Evolutionary conservation across 129 eudicot species (phyloP), one percentile per base, ranked within the genome.

Genomic region (Arctium minus): DNA sequence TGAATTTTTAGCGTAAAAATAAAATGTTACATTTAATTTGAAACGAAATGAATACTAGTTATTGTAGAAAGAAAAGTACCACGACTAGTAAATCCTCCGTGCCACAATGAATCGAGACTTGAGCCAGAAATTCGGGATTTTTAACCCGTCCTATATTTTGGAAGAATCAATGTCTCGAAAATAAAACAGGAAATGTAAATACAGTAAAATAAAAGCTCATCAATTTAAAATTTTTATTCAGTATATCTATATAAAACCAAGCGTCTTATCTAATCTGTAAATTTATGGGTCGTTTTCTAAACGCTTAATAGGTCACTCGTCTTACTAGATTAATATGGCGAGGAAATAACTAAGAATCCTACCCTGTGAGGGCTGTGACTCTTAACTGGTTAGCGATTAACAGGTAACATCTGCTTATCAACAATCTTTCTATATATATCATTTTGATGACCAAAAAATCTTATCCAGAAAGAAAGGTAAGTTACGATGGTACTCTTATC

Each of bases 41-140:
- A 76, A 50, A 53, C 42, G 15, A 76, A 10, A 53, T 8, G 64
- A 48, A 17, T 27, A 73, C 8, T 29, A 2, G 8, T 62, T n/a
- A 22, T 30, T 9, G 5, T 11, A 4, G 17, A 3, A 36, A 31
- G 44, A 56, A 64, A 83, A 60, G 31, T 89, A 89, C 92, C 88
- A 86, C 88, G n/a, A 89, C 72, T 3, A 89, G 83, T 35, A 56
- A 56, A 78, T 89, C 90, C 32, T 89, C 83, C 84, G 84, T 86
- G 64, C 72, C 39, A 40, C 89, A 84, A 27, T 84, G 65, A 40
- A 74, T 35, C 0, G 85, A 84, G 36, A 89, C 86, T 38, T 86
- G 88, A 40, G 86, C 83, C 1, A 89, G 9, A 77, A 89, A 89
- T 33, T 86, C 89, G 6, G 86, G 88, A 86, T 89, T 89, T 50